Evolutionary conservation across 176 grass and related monocot genomes (phyloP), one percentile per base, ranked within the genome.

Genomic region (Secale cereale): DNA sequence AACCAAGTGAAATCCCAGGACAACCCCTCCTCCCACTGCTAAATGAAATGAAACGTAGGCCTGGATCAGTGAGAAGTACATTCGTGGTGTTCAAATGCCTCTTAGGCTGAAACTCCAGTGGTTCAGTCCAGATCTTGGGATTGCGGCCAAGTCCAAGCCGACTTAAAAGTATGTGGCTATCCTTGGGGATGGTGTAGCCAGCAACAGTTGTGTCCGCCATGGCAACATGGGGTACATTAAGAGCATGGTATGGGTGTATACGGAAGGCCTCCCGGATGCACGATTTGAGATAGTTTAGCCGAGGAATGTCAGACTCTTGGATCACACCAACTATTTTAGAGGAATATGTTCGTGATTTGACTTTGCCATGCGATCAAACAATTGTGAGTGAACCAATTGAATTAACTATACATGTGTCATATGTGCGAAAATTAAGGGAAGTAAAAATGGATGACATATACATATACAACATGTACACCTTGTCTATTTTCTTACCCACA

Each of bases 31-130:
- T 76, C 25, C 90, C 86, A 1, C 64, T 35, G 5, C 66, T 67
- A 19, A 92, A 92, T 14, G 86, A 79, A 66, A 92, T 57, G 27
- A 92, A 86, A 9, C 78, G 36, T 11, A 92, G 65, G 5, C 78
- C 29, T 2, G 85, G 89, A 26, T 91, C 80, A 1, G 65, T 71
- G 6, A 91, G 85, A 27, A 28, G 72, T 4, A 87, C 84, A 74
- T 46, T 74, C 7, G 14, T 1, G 1, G 70, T 48, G 70, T 74
- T 74, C 70, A 46, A 48, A 74, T 74, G 40, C 40, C 70, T 74
- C 23, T 74, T 14, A 0, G 70, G 40, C 15, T 1, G 14, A 74
- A 74, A 74, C 39, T 48, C 40, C 0, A 74, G 40, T 29, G 70
- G 25, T 74, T 74, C 13, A 4, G 26, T 17, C 70, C 70, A 73